phyloP scores from a whole-genome alignment of 1,284 basidiomycete species.

The Pseudozyma sp. region DNA sequence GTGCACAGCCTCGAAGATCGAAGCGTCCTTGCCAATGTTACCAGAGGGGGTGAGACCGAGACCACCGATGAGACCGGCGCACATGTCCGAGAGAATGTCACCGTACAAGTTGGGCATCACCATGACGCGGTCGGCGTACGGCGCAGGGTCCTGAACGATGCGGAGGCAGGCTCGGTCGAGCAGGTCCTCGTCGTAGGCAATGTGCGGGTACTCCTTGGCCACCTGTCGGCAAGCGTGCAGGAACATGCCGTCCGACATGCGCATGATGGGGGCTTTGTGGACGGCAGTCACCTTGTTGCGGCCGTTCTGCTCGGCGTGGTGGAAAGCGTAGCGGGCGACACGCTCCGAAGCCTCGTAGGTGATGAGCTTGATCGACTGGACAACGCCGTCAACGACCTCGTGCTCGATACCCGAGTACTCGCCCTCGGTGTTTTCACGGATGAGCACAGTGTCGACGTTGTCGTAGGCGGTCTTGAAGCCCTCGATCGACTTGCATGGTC shows the following conservation, averaged over 20 bases:
- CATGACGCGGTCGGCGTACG: constrained; percentile 97
- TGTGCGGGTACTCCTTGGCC: constrained; percentile 93
- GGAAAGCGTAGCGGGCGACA: constrained; percentile 97
- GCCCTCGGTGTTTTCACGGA: constrained; percentile 99
- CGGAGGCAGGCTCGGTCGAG: constrained; percentile 96
- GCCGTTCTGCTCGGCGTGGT: constrained; percentile 89
- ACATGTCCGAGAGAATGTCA: constrained; percentile 99
- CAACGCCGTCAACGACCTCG: constrained; percentile 96
- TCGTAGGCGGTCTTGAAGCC: constrained; percentile 99
- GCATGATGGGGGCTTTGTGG: constrained; percentile 99
- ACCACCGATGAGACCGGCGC: constrained; percentile 97
- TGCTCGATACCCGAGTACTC: constrained; percentile 99
- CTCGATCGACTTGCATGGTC: constrained; percentile 93
- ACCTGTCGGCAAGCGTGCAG: constrained; percentile 96
- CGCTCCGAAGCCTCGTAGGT: constrained; percentile 99
- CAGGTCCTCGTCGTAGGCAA: constrained; percentile 95
- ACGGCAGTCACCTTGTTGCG: constrained; percentile 96
- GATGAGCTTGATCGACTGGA: constrained; percentile 99
- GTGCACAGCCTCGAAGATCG: constrained; percentile 99
- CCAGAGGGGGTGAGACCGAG: constrained; percentile 97
- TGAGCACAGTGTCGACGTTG: constrained; percentile 96
- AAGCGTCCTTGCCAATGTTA: constrained; percentile 97
- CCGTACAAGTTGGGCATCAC: constrained; percentile 99
- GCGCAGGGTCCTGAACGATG: constrained; percentile 82
- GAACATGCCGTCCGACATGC: constrained; percentile 99